Evolutionary conservation across 495 filamentous ascomycete species (phyloP), one percentile per base, ranked within the genome.

Genomic region (Tetracladium setigerum): DNA sequence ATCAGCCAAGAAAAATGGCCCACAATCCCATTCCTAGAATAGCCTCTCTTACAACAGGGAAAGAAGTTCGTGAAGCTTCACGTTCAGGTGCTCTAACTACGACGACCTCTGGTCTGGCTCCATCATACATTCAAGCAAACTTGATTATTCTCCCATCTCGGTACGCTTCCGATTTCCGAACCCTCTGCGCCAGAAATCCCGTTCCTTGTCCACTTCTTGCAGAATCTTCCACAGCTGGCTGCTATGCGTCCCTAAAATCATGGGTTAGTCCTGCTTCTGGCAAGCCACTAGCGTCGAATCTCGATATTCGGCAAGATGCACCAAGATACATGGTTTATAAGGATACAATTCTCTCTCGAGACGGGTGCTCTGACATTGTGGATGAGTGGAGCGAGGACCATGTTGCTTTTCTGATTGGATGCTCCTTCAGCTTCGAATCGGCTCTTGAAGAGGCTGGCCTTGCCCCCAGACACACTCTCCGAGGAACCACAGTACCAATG

Each of bases 161-260:
- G 38, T 71, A 80, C 55, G 74, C 74, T 27, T 8, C 53, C 6
- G 69, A 77, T 46, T 82, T 81, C 50, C 63, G 67, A 13, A 44
- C 65, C 27, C 69, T 79, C 22, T 81, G 75, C 54, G 60, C 61
- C 1, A 64, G 77, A 41, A 81, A 78, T 50, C 73, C 74, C 5
- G 73, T 79, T n/a, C 66, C 76, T 1, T 80, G 78, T 51, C 78
- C 76, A 0, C 58, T 82, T 2, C 58, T 81, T 17, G 73, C 65
- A 41, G 61, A 67, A 39, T 69, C 70, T 1, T 4, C 41, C 1
- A 19, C 40, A 2, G 61, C 59, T 1, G 57, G 62, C 22, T 40
- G 39, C 7, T 61, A 37, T 17, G 47, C 47, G 44, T 18, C 45
- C 4, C 47, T 63, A 4, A 50, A 47, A 13, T 65, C 62, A 2